Evolutionary conservation across 768 basidiomycete species (phyloP).

Genomic region (Austroboletus festivus): DNA sequence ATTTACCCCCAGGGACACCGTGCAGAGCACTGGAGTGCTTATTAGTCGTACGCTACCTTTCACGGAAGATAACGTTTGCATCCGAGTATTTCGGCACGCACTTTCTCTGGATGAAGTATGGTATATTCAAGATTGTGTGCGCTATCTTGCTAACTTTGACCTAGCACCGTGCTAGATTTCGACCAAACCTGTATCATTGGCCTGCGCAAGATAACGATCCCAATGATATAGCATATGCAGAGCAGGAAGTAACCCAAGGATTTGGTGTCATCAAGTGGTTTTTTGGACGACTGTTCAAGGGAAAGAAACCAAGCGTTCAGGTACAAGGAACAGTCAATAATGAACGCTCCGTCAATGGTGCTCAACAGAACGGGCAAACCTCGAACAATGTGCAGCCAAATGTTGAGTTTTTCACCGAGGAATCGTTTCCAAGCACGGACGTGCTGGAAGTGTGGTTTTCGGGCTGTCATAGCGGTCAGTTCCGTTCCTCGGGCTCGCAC

Average conservation of each 20-base stretch:
- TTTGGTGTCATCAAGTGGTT: not conserved
- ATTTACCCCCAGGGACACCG: conserved; percentile 60
- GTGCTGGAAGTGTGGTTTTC: conserved; percentile 81
- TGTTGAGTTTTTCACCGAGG: not conserved
- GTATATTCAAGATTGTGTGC: not conserved
- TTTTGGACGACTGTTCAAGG: not conserved
- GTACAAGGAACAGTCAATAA: not conserved
- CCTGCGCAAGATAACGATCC: conserved; percentile 26
- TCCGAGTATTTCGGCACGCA: conserved; percentile 75
- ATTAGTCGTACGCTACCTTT: conserved; percentile 62
- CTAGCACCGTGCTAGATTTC: conserved; percentile 65
- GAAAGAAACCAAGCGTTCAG: not conserved
- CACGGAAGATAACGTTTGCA: conserved; percentile 55
- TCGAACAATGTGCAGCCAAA: not conserved
- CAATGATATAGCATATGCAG: conserved; percentile 5
- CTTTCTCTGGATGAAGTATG: conserved; percentile 72
- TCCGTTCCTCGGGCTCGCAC: not conserved
- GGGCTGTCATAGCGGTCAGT: conserved; percentile 67
- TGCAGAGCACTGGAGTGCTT: conserved; percentile 71
- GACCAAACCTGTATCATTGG: conserved; percentile 61
- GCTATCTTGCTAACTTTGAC: conserved; percentile 8
- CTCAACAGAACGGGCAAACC: not conserved
- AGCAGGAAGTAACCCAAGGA: not conserved
- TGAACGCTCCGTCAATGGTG: not conserved
- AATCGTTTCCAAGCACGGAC: conserved; percentile 34